phyloP scores from a whole-genome alignment of 768 basidiomycete genomes.

The Naganishia vaughanmartiniae region DNA sequence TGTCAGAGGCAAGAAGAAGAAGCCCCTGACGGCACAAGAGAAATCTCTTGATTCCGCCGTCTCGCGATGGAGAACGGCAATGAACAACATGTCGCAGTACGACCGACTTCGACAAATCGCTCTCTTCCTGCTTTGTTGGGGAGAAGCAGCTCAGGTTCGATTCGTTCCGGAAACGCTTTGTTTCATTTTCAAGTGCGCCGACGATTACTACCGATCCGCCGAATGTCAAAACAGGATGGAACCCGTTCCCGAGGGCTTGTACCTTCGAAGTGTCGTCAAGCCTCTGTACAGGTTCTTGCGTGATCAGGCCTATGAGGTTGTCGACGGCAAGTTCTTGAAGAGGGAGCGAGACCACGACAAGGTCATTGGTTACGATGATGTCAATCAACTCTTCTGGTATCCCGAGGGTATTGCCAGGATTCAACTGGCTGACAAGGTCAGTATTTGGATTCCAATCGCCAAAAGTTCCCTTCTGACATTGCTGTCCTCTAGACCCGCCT shows the following conservation, averaged over 20 bases:
- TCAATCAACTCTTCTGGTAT: conserved; percentile 99
- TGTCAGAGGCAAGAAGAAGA: conserved; percentile 58
- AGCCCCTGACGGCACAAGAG: conserved; percentile 57
- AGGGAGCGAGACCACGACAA: conserved; percentile 87
- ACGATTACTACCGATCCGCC: conserved; percentile 98
- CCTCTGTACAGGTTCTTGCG: conserved; percentile 94
- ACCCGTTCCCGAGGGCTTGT: conserved; percentile 91
- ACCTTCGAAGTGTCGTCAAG: conserved; percentile 82
- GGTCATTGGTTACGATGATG: conserved; percentile 98
- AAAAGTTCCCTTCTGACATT: background rate
- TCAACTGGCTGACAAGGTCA: conserved; percentile 78
- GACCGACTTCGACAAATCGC: conserved; percentile 95
- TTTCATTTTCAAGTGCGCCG: conserved; percentile 99
- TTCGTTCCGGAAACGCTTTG: conserved; percentile 95
- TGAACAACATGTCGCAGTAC: conserved; percentile 98
- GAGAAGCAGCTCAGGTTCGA: conserved; percentile 94
- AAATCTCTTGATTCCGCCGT: conserved; percentile 85
- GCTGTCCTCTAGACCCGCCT: conserved; percentile 65
- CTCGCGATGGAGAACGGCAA: conserved; percentile 91
- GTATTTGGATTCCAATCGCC: conserved; percentile 25
- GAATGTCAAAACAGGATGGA: conserved; percentile 92
- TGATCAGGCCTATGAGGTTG: conserved; percentile 94
- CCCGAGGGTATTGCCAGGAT: conserved; percentile 96
- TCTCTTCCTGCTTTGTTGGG: conserved; percentile 92
- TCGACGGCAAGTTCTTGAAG: conserved; percentile 90